These are phyloP conservation scores for Fusarium sp. DNA, from an alignment of 2,329 filamentous ascomycete species.

Conservation along the genomic window DNA sequence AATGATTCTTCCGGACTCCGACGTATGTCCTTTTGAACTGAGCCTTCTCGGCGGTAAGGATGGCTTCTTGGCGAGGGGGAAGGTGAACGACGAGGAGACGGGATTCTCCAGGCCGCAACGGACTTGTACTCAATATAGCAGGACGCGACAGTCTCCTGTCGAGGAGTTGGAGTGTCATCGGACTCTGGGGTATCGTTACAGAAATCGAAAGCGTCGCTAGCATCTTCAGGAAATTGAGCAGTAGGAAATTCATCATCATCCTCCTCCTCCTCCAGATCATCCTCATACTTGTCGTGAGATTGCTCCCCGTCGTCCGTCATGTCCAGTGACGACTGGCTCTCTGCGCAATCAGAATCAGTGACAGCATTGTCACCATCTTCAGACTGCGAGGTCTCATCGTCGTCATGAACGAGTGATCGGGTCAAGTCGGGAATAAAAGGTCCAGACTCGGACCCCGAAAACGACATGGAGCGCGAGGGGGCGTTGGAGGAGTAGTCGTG, in stretches of 20 bases:
- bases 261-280: constrained; percentile 54
- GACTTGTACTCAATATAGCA: constrained; percentile 58
- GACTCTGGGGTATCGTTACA: constrained; percentile 58
- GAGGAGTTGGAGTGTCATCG: constrained; percentile 63
- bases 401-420: constrained; percentile 54
- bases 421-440: constrained; percentile 54
- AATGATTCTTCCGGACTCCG: constrained; percentile 64
- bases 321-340: constrained; percentile 56
- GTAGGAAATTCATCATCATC: constrained; percentile 54
- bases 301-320: constrained; percentile 52
- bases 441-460: constrained; percentile 66
- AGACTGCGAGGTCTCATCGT: constrained; percentile 63
- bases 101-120: constrained; percentile 52
- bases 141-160: constrained; percentile 54
- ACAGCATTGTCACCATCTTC: constrained; percentile 62
- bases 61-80: constrained; percentile 57
- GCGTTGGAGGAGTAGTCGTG: constrained; percentile 56
- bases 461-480: constrained; percentile 66
- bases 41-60: constrained; percentile 50
- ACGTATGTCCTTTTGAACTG: constrained; percentile 52
- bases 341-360: constrained; percentile 63
- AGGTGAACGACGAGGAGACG: constrained; percentile 53
- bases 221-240: constrained; percentile 59
- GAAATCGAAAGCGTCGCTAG: constrained; percentile 55
- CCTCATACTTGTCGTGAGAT: constrained; percentile 52